Percentiles rank a stretch among this genome's conserved stretches.
Conservation (phyloP, 169 alveolate genomes). For the Eimeria sp. region DNA sequence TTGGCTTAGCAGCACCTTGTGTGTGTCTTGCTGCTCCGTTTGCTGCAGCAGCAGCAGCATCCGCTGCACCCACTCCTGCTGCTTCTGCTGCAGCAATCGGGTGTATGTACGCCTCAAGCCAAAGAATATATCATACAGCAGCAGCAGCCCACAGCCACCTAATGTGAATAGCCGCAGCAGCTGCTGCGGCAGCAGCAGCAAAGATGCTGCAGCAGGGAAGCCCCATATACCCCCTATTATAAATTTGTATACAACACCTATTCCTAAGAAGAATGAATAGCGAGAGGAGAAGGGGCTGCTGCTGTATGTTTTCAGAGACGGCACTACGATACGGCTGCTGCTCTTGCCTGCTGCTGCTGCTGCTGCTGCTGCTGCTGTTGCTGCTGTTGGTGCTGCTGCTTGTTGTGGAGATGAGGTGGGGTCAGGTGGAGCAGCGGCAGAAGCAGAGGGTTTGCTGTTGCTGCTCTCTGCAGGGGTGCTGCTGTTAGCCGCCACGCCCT, state of each 20-base stretch:
- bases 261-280: not conserved
- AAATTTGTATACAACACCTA: not conserved
- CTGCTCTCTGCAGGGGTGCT: not conserved
- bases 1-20: not conserved
- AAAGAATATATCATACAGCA: not conserved
- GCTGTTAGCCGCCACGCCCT: not conserved
- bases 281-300: constrained; percentile 18
- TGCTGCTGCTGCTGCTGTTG: constrained; percentile 35
- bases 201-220: constrained; percentile 17
- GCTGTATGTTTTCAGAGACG: constrained; percentile 12
- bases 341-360: not conserved
- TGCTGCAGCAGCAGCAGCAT: constrained; percentile 39
- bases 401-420: not conserved
- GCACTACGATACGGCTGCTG: constrained; percentile 1
- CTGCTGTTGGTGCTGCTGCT: too few species aligned
- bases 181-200: constrained; percentile 62
- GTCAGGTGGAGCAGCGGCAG: not conserved
- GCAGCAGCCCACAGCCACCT: constrained; percentile 66
- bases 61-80: constrained; percentile 51
- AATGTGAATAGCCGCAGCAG: constrained; percentile 74
- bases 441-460: not conserved
- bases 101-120: constrained; percentile 33
- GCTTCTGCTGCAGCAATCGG: constrained; percentile 63
- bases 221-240: constrained; percentile 21
- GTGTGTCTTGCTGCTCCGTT: not conserved